A percentile compares a stretch with the other conserved stretches of the same genome.
Evolutionary conservation across 305 asterid genomes (phyloP).

Genomic region (Fraxinus platypoda): DNA sequence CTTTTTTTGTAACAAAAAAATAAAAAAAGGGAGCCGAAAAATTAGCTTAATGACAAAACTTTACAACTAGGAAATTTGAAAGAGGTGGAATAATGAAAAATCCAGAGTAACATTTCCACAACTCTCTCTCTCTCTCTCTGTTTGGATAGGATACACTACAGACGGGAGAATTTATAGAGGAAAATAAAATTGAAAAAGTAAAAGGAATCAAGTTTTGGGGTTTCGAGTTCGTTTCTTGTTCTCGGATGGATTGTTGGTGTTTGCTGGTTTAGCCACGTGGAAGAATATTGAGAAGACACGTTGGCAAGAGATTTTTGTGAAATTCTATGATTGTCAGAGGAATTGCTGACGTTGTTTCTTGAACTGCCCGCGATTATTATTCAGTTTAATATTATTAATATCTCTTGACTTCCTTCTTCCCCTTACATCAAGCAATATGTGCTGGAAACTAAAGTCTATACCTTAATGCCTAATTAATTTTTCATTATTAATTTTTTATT

Average conservation of each 20-base stretch:
- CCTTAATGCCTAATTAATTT: neutral
- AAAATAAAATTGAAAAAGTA: neutral
- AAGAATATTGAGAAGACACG: neutral
- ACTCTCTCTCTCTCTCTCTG: neutral
- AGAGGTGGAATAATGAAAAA: neutral
- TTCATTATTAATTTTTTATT: neutral
- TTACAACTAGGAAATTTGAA: neutral
- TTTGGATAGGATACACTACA: neutral
- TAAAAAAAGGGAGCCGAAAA: neutral
- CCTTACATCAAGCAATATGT: neutral
- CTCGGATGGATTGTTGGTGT: neutral
- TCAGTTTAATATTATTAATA: too few relatives aligned
- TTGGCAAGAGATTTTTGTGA: neutral
- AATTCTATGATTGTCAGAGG: slow-evolving; percentile 16
- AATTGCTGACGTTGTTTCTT: neutral
- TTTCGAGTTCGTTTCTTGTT: neutral
- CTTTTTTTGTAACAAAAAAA: slow-evolving; percentile 12
- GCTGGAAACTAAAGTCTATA: neutral
- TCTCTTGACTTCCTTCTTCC: neutral
- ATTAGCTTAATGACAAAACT: slow-evolving; percentile 1
- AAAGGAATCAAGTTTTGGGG: neutral
- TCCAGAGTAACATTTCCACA: neutral
- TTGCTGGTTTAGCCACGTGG: slow-evolving; percentile 14
- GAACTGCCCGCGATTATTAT: neutral
- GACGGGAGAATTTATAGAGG: neutral